Evolutionary conservation across 2,329 filamentous ascomycete species (phyloP), one percentile per base, ranked within the genome.

Genomic region (Neonectria hederae): DNA sequence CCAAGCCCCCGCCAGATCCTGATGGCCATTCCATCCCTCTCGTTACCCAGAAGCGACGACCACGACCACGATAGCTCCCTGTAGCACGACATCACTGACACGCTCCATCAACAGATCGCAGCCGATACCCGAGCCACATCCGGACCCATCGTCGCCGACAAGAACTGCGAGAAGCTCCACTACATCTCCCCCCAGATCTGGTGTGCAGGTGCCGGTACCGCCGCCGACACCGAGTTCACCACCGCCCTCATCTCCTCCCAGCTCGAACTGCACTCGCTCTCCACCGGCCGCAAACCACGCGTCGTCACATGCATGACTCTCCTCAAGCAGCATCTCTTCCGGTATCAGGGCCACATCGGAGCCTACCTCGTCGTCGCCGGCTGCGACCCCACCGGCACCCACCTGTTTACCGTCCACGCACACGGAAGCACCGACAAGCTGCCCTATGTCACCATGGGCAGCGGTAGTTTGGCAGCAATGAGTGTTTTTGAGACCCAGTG

Each of bases 161-260:
- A 99, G 93, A 99, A 99, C 88, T 98, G 96, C 86, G 95, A 99
- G 84, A 99, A 99, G 86, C 90, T 99, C 70, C 96, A 99, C 85
- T 99, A 97, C 86, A 99, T 99, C 80, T 87, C 96, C 46, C 95
- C 96, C 65, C 94, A 97, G 82, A 99, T 99, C 82, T 99, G 96
- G 96, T 99, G 96, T 83, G 96, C 96, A 10, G 96, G 96, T 74
- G 97, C 96, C 72, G 96, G 97, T 81, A 99, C 96, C 55, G 96
- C 96, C 67, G 96, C 96, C 75, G 96, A 99, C 81, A 98, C 95
- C 71, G 96, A 99, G 84, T 99, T 99, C 86, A 99, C 96, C 74
- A 99, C 96, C 65, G 92, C 95, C 78, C 90, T 99, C 81, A 97
- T 98, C 85, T 97, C 94, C 76, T 99, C 96, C 70, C 96, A 98